Evolutionary conservation across 2,329 filamentous ascomycete genomes (phyloP).

Genomic region (Diaporthe sp.): DNA sequence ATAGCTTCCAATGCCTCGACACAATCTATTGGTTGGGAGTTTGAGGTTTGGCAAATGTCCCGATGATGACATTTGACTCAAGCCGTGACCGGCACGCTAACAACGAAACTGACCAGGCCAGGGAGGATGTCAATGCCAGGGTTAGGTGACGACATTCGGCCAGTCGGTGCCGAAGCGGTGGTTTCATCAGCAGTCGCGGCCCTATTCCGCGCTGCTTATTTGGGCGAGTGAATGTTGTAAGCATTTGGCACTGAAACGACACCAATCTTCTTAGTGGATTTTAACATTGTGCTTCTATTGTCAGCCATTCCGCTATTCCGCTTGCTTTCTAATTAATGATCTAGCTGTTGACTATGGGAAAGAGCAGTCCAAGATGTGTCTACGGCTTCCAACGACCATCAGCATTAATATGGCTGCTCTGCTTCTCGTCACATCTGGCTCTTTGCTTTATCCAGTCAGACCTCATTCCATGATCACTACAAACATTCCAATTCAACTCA

Average conservation of each 20-base stretch:
- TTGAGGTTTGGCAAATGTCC: background rate
- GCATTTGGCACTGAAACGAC: background rate
- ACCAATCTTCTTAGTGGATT: background rate
- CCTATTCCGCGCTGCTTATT: background rate
- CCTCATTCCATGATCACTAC: background rate
- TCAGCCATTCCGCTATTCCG: conserved; percentile 11
- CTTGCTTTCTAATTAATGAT: conserved; percentile 24
- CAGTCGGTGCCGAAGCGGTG: background rate
- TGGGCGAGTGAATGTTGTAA: background rate
- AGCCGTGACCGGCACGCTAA: conserved; percentile 14
- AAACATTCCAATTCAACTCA: background rate
- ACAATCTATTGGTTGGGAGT: background rate
- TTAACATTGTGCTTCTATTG: background rate
- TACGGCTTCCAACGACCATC: background rate
- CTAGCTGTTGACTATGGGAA: no score
- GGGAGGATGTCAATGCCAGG: background rate
- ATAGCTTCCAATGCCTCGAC: no score
- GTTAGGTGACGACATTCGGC: background rate
- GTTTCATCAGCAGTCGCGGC: conserved; percentile 2
- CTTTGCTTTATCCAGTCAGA: background rate
- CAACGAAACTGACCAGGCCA: background rate
- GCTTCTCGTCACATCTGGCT: background rate
- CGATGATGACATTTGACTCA: background rate
- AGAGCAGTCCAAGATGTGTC: background rate
- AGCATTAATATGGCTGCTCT: background rate